A percentile compares a stretch with the other conserved stretches of the same genome.
phyloP scores from a whole-genome alignment of 2,329 filamentous ascomycete genomes.

The Penicillium sp. region DNA sequence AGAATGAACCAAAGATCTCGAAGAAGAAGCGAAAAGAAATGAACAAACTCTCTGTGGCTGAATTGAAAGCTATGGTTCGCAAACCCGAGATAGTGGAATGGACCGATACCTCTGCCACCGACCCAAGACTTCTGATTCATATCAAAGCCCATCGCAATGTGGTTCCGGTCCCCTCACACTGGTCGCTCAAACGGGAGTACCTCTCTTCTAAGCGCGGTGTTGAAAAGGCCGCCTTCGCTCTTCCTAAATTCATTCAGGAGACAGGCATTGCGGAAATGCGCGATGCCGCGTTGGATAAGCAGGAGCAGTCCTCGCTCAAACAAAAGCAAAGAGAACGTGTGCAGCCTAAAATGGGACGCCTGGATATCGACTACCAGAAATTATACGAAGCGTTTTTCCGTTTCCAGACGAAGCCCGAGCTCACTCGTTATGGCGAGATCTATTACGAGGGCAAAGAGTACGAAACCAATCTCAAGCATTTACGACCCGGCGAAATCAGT shows the following conservation, averaged over 20 bases:
- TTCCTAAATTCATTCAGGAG: slow-evolving; percentile 95
- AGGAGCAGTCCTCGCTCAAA: slow-evolving; percentile 83
- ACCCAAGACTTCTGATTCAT: slow-evolving; percentile 82
- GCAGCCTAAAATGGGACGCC: slow-evolving; percentile 88
- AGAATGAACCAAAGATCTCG: slow-evolving; percentile 64
- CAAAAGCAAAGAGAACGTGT: slow-evolving; percentile 94
- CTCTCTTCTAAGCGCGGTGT: slow-evolving; percentile 94
- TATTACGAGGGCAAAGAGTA: slow-evolving; percentile 99
- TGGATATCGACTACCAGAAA: slow-evolving; percentile 98
- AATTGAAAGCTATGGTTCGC: slow-evolving; percentile 84
- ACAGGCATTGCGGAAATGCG: slow-evolving; percentile 98
- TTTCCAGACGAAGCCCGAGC: slow-evolving; percentile 89
- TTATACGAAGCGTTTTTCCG: slow-evolving; percentile 98
- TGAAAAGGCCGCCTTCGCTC: slow-evolving; percentile 85
- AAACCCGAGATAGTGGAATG: slow-evolving; percentile 95
- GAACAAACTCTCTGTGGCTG: slow-evolving; percentile 88
- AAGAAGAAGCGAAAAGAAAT: slow-evolving; percentile 92
- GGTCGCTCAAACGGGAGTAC: slow-evolving; percentile 95
- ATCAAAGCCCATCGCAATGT: slow-evolving; percentile 95
- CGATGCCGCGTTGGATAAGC: slow-evolving; percentile 91
- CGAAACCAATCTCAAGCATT: slow-evolving; percentile 86
- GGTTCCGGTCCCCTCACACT: slow-evolving; percentile 87
- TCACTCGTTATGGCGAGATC: slow-evolving; percentile 95
- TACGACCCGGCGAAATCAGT: slow-evolving; percentile 82
- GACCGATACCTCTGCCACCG: slow-evolving; percentile 88